These are phyloP conservation scores for Sextonia rubra DNA, from an alignment of 164 flowering plant species.

Conservation along the genomic window DNA sequence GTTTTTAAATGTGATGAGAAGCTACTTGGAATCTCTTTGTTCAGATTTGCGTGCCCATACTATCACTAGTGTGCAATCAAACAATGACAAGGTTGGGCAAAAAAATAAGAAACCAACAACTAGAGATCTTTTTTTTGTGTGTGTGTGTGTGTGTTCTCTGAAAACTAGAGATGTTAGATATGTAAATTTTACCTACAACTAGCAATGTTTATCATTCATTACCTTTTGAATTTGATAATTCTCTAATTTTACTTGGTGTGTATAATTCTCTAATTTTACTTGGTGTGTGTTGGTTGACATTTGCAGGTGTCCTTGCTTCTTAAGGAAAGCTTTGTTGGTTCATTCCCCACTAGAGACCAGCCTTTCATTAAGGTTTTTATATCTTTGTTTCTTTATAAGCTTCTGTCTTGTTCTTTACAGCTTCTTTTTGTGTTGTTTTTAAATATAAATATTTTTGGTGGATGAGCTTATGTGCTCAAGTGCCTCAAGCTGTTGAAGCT, in stretches of 20 bases:
- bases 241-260: background rate
- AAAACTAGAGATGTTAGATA: background rate
- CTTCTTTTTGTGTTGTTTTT: background rate
- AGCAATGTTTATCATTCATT: background rate
- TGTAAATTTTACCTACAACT: background rate
- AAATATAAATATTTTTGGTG: too few relatives aligned
- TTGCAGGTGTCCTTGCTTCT: conserved; percentile 85
- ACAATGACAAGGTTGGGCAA: conserved; percentile 69
- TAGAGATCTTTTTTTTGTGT: too few relatives aligned
- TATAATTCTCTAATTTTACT: background rate
- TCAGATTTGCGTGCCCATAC: conserved; percentile 67
- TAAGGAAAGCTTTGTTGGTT: conserved; percentile 87
- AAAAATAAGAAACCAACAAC: background rate
- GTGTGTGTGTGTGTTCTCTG: too few relatives aligned
- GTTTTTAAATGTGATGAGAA: conserved; percentile 59
- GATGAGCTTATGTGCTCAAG: too few relatives aligned
- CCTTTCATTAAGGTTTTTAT: conserved; percentile 68
- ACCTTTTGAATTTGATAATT: background rate
- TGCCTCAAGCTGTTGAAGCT: too few relatives aligned
- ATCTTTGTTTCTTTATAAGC: background rate
- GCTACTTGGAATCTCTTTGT: conserved; percentile 83
- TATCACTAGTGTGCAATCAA: conserved; percentile 84
- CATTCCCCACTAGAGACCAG: conserved; percentile 65
- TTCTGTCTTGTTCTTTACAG: background rate
- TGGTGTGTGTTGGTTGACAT: background rate